Evolutionary conservation across 371 early-diverging fungal species (phyloP).

Genomic region (Circinella minor): DNA sequence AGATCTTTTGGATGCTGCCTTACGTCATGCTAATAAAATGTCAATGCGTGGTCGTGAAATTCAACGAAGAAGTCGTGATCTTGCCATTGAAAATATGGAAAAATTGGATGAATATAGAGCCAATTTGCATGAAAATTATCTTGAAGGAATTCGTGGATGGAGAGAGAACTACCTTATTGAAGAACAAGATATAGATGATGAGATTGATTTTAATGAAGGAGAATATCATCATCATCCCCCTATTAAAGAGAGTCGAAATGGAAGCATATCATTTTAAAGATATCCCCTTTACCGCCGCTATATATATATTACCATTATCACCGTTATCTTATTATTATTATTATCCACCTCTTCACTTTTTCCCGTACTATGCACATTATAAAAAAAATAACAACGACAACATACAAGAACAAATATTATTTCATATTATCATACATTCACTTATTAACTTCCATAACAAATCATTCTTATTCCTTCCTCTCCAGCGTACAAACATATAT

Average conservation of each 20-base stretch:
- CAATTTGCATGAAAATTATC: constrained; percentile 47
- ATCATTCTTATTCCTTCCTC: too few species aligned
- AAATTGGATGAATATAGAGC: constrained; percentile 46
- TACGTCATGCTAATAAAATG: constrained; percentile 51
- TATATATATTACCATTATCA: neutral
- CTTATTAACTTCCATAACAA: too few species aligned
- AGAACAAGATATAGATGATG: constrained; percentile 6
- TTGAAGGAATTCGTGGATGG: constrained; percentile 45
- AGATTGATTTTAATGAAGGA: constrained; percentile 7
- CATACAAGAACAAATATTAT: too few species aligned
- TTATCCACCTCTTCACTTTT: too few species aligned
- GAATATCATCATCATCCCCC: constrained; percentile 10
- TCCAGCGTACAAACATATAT: neutral
- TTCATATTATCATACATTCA: too few species aligned
- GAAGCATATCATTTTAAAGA: neutral
- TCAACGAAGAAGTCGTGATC: constrained; percentile 44
- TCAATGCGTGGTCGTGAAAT: constrained; percentile 47
- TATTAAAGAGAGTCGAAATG: constrained; percentile 18
- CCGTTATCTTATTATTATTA: neutral
- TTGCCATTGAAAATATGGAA: constrained; percentile 51
- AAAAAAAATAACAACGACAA: too few species aligned
- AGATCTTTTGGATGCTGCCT: constrained; percentile 61
- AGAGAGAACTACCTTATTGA: constrained; percentile 30
- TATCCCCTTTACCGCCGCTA: neutral
- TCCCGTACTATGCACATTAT: too few species aligned